Evolutionary conservation across 1,284 basidiomycete genomes (phyloP), one percentile per base, ranked within the genome.

Genomic region (Cryptococcus sp.): DNA sequence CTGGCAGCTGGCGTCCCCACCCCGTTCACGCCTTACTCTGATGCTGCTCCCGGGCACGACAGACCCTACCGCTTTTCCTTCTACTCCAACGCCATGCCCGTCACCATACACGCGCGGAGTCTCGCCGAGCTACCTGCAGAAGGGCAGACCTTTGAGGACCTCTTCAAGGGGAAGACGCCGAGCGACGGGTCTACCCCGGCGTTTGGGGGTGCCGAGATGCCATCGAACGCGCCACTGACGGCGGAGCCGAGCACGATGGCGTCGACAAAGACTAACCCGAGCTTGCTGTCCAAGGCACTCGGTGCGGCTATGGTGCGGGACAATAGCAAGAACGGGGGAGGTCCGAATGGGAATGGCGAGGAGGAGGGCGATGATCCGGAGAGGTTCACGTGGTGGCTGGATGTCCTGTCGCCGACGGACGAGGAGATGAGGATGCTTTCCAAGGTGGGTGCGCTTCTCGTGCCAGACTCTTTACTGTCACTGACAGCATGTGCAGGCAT

Each of bases 351-450:
- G 0, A 56, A 53, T 38, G 46, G 33, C 18, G 24, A 53, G 2
- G 58, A 58, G 4, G 60, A 60, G 2, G 66, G 72, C 63, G 66
- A 78, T 28, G 84, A 80, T 57, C 77, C 80, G 0, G 91, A 93
- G 69, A 82, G 81, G 2, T 87, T 82, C 72, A 97, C 94, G 1
- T 99, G 96, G 96, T 99, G 96, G 96, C 79, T 99, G 62, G 96
- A 99, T 69, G 85, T 98, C 2, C 84, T 88, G 50, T 89, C 86
- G 57, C 96, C 96, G 0, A 98, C 94, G 0, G 96, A 99, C 67
- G 90, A 94, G 57, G 96, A 98, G 78, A 98, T 98, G 96, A 91
- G 91, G 73, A 85, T 95, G 78, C 80, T 99, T 35, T 91, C 89
- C 78, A 91, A 92, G 82, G 91, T 89, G 58, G 24, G 79, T 60